Conservation (phyloP, 208 protist species). For the Leishmania major region DNA sequence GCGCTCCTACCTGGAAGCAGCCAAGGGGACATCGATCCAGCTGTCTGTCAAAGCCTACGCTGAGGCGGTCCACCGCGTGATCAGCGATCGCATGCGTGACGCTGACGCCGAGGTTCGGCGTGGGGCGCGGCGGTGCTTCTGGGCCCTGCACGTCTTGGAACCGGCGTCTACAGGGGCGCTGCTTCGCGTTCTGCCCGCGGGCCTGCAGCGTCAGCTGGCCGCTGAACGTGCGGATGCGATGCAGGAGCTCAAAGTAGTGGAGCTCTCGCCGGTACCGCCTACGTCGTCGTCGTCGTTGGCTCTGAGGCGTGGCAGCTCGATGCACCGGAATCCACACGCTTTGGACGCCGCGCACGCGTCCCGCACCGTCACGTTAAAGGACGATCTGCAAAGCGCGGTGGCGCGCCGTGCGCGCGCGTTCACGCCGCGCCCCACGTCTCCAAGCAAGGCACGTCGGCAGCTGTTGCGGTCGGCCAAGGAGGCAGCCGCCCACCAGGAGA, state of each 20-base stretch:
- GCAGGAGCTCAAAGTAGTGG: constrained; percentile 23
- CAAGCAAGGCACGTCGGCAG: constrained; percentile 6
- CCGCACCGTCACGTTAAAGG: constrained; percentile 30
- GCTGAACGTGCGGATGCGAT: constrained; percentile 14
- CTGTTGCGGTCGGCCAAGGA: constrained; percentile 19
- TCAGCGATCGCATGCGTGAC: constrained; percentile 45
- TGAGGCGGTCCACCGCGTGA: constrained; percentile 37
- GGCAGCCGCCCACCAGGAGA: neutral
- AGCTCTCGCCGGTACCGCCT: neutral
- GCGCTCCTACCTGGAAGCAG: constrained; percentile 39
- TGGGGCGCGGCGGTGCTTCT: constrained; percentile 43
- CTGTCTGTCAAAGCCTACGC: constrained; percentile 36
- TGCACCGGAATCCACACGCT: neutral
- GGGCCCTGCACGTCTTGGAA: constrained; percentile 49
- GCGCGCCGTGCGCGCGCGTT: constrained; percentile 27
- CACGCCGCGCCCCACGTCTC: neutral
- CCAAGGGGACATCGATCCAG: constrained; percentile 42
- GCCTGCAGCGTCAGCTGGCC: constrained; percentile 30
- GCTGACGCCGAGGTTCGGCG: constrained; percentile 48
- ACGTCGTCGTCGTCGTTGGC: neutral
- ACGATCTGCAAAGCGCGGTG: constrained; percentile 35
- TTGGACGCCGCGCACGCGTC: neutral
- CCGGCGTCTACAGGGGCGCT: constrained; percentile 41
- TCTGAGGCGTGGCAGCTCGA: too few relatives aligned
- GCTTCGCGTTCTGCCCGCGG: constrained; percentile 27